Base-by-base conservation (phyloP, 768 basidiomycete species). In the Pisolithus tinctorius region DNA sequence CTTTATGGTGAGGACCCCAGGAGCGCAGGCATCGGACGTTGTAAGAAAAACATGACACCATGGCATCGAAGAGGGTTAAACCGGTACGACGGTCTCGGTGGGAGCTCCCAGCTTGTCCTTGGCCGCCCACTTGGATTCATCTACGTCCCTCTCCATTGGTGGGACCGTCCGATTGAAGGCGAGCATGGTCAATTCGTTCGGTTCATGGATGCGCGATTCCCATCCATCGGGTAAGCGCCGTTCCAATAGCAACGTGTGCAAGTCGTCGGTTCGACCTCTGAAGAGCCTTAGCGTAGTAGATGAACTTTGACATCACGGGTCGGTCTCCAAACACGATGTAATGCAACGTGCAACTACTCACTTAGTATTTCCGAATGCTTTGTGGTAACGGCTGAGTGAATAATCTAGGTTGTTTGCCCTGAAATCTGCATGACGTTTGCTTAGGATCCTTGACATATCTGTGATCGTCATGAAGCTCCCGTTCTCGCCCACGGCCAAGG, bases 151-250 rank as follows among this genome's bases (percentile, higher is more conserved):
- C 36, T 52, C 51, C 14, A 50, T 23, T 17, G 47, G 26, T 26
- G 50, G 16, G 11, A 50, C 51, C 25, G 30, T 41, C 14, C 43
- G 16, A 59, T 88, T 85, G 69, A 86, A 79, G 8, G 63, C 61
- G 11, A 68, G 43, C 6, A 89, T 66, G 0, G 86, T 87, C 31
- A 88, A 64, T 0, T 87, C 87, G 49, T 74, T 68, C 0, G 68
- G 77, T 34, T 73, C 67, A n/a, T 75, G 71, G 30, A 80, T 63
- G 13, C 76, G 69, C 0, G 86, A 74, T 60, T 88, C 85, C 84
- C 86, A 90, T 20, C 80, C 80, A 0, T 83, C 74, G 0, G 83
- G 82, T 30, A 91, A 60, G 14, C 86, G 77, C 56, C 90, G 87
- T 42, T 91, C 84, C 8, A 71, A 62, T n/a, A 91, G 64, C 45